A percentile compares a stretch with the other conserved stretches of the same genome.
phyloP scores from a whole-genome alignment of 1,284 basidiomycete species.

The Rhodofomes roseus region DNA sequence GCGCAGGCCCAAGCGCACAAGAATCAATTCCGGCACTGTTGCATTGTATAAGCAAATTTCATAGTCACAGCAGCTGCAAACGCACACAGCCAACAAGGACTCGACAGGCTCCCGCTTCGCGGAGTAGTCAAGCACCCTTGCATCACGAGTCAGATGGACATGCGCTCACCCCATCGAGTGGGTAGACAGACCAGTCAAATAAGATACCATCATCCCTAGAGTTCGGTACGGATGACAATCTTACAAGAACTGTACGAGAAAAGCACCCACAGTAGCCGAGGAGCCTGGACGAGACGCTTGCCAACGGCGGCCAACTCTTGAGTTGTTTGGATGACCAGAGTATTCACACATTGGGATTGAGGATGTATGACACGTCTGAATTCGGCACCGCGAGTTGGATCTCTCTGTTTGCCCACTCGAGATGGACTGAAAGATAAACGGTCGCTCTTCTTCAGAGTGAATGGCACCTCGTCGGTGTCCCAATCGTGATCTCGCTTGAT shows the following conservation, averaged over 20 bases:
- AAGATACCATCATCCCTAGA: constrained; percentile 16
- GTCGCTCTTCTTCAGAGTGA: not conserved
- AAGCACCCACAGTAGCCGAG: constrained; percentile 17
- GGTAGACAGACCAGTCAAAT: constrained; percentile 20
- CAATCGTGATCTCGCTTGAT: not conserved
- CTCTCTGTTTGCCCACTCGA: not conserved
- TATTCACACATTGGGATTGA: constrained; percentile 11
- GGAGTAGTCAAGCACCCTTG: constrained; percentile 16
- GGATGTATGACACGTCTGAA: constrained; percentile 7
- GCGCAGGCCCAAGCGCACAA: not conserved
- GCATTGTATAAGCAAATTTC: not conserved
- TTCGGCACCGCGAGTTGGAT: constrained; percentile 13
- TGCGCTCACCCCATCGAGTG: not conserved
- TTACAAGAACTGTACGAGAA: not conserved
- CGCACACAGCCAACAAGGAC: constrained; percentile 16
- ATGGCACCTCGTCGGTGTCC: not conserved
- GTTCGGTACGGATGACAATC: not conserved
- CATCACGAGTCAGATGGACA: not conserved
- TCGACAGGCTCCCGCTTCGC: constrained; percentile 13
- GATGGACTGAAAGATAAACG: not conserved
- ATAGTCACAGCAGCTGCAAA: not conserved
- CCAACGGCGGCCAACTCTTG: constrained; percentile 13
- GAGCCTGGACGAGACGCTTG: constrained; percentile 18
- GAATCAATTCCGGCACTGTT: not conserved
- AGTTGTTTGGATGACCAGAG: constrained; percentile 14